phyloP scores from a whole-genome alignment of 2,329 filamentous ascomycete species.

The Claviceps maximensis region DNA sequence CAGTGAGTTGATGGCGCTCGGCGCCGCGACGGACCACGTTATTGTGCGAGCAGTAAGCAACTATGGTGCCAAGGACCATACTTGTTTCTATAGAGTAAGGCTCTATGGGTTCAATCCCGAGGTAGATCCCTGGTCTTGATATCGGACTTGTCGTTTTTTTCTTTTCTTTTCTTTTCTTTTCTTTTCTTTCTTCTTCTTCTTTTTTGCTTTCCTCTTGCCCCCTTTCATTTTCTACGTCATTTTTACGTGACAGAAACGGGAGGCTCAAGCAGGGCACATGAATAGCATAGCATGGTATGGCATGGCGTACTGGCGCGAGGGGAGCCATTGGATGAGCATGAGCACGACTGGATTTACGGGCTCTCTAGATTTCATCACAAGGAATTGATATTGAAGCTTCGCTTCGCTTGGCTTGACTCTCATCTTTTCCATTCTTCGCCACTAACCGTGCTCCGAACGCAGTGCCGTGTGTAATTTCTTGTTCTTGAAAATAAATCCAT shows the following conservation, averaged over 20 bases:
- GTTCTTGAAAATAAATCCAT: no score
- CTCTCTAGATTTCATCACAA: background rate
- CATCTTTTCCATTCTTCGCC: background rate
- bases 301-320: background rate
- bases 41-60: slow-evolving; percentile 44
- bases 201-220: background rate
- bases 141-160: background rate
- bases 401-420: background rate
- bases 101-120: slow-evolving; percentile 35
- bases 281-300: background rate
- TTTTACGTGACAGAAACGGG: background rate
- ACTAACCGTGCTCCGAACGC: no score
- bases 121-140: slow-evolving; percentile 3
- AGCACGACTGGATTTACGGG: background rate
- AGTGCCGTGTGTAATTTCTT: no score
- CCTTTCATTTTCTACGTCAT: background rate
- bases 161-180: background rate
- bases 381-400: background rate
- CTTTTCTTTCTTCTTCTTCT: background rate
- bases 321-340: background rate
- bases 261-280: background rate
- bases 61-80: slow-evolving; percentile 43
- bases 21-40: slow-evolving; percentile 36
- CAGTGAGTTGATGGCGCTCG: slow-evolving; percentile 33
- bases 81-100: slow-evolving; percentile 52